Base-by-base conservation (phyloP, 352 stramenopile species). In the Saprolegnia diclina region DNA sequence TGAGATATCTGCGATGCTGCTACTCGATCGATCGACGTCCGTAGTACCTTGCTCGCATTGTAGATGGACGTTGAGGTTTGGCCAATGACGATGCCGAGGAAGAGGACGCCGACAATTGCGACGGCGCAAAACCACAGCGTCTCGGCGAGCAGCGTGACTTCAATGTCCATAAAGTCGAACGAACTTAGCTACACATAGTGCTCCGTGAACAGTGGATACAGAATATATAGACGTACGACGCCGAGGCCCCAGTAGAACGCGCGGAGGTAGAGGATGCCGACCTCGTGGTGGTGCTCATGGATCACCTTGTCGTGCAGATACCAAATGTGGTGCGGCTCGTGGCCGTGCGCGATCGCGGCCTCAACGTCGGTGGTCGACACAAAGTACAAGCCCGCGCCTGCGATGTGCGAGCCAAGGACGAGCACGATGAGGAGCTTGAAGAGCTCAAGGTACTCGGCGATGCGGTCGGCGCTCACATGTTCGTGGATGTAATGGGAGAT, bases 281-380 rank as follows among this genome's bases (percentile, higher is more conserved):
- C 24, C n/a, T 40, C 73, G 63, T 37, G 57, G 38, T 90, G 80
- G 46, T 85, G 75, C 65, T 90, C 75, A 19, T 85, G 71, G 13
- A 92, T 79, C 37, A 92, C 80, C 26, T 82, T 77, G 56, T 92
- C 83, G 61, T 89, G 75, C 61, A 87, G 74, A 6, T 87, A 82
- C 83, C 83, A 92, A 40, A 66, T 35, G 11, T 55, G 35, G 21
- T 24, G 40, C 19, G 26, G 6, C n/a, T 64, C 35, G 35, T 22
- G 11, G 9, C 7, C 10, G 18, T 16, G 35, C 7, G 29, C 13
- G 29, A 9, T 37, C 21, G 7, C 9, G 3, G n/a, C 40, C 29
- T 35, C 29, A 16, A 37, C 32, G 18, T 66, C 40, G 16, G 40
- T n/a, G 7, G 48, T 24, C 38, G 57, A 66, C 40, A 66, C 50